Base-by-base conservation (phyloP, 1,284 basidiomycete species). In the Ceratobasidium sp. region DNA sequence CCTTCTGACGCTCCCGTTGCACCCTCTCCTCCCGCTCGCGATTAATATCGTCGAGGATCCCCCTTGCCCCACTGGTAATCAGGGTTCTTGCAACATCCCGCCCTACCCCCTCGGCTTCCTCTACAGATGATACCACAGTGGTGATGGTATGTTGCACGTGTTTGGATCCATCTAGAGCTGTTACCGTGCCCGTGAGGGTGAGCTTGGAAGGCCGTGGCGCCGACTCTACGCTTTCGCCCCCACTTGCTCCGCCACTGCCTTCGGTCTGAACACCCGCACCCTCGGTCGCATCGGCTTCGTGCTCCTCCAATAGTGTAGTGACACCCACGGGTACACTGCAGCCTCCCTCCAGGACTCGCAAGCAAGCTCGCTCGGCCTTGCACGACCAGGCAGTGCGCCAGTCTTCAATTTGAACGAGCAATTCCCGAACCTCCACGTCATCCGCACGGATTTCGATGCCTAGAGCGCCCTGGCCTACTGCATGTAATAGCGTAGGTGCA, bases 251-350 rank as follows among this genome's bases (percentile, higher is more conserved):
- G 75, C 79, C 75, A 75, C 79, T 74, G 89, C 77, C 49, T 28
- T 46, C 66, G 42, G 56, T 64, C 30, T 28, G 36, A 6, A 62
- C 46, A 3, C 49, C 63, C 11, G 23, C 25, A 7, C 48, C 42
- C 64, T 56, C 72, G 16, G 48, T 62, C 16, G 51, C 54, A 12
- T 73, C 74, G 18, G 73, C 75, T 48, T 76, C 75, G 44, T 70
- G 67, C 56, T 70, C 67, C 44, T 70, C 70, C 23, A 72, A 54
- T n/a, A 54, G 18, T 23, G 63, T 90, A 73, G 86, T 84, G 38
- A 94, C 90, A 18, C 96, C 96, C n/a, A 98, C 95, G 0, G 96
- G 97, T 0, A 99, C 95, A 73, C 92, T 96, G 81, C 97, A 99
- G 33, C 96, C 97, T 12, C 97, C 97, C 80, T 99, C 96, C 66